Evolutionary conservation across 73 alveolate genomes (phyloP), one percentile per base, ranked within the genome.

Genomic region (Blepharisma japonicum): DNA sequence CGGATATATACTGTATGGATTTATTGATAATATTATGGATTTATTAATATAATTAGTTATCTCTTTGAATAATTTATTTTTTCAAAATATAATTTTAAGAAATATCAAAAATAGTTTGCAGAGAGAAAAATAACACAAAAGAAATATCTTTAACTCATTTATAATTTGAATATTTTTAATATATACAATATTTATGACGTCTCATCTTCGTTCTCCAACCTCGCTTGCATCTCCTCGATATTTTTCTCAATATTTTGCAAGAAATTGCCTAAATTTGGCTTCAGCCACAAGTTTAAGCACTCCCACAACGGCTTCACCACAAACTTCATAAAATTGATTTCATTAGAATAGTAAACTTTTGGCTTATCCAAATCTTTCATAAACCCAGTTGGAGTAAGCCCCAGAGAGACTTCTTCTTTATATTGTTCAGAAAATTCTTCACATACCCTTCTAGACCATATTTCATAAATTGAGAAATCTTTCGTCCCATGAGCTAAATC

Each of bases 281-380:
- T 51, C n/a, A 51, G 66, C 66, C 66, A 51, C 27, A 51, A 18
- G 4, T 51, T 51, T 4, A 51, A 14, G 66, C 66, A 51, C 27
- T 51, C 66, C 66, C 66, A 78, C 23, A 78, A 46, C 6, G 85
- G 85, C 47, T 77, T 66, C 8, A 78, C 80, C 46, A 78, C 32
- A 48, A 78, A 78, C 55, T 78, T 78, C 68, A 51, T 53, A 20
- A 78, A 78, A 9, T 77, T 77, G 54, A 78, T 56, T 45, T 78
- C 85, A 6, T 78, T 51, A 20, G 27, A n/a, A 25, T 77, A 39
- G 23, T 56, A 51, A 0, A 55, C 45, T 6, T 25, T 32, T 0
- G 45, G 55, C 71, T 56, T 77, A 66, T 78, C 80, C 39, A 78
- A 66, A 45, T 78, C 85, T 51, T 51, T 51, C 66, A 51, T 51